Evolutionary conservation across 1,139 yeast genomes (phyloP).

Genomic region (Geotrichum histeridarum): DNA sequence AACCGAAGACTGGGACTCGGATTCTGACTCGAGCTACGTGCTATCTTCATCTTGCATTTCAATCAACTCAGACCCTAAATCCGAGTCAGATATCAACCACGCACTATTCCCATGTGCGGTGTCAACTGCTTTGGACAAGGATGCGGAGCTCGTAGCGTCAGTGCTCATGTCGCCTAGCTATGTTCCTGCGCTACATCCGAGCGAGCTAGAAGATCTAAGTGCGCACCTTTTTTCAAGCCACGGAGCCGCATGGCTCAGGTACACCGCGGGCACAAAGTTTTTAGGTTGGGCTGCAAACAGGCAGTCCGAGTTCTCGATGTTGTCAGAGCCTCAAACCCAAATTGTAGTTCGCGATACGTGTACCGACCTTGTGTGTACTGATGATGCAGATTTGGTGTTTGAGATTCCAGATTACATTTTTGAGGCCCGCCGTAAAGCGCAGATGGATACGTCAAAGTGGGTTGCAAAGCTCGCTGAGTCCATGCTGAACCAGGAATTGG

Average conservation of each 20-base stretch:
- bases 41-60: background rate
- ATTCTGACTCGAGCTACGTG: background rate
- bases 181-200: slow-evolving; percentile 23
- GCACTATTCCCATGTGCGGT: slow-evolving; percentile 27
- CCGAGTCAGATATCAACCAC: background rate
- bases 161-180: slow-evolving; percentile 31
- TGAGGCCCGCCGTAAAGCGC: slow-evolving; percentile 23
- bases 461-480: slow-evolving; percentile 29
- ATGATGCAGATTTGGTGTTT: background rate
- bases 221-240: slow-evolving; percentile 29
- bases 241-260: slow-evolving; percentile 33
- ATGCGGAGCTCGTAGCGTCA: slow-evolving; percentile 30
- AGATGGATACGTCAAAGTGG: slow-evolving; percentile 30
- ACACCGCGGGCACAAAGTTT: slow-evolving; percentile 30
- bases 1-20: background rate
- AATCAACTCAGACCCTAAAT: background rate
- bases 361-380: background rate
- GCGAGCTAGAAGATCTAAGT: slow-evolving; percentile 26
- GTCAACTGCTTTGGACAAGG: slow-evolving; percentile 24
- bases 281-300: slow-evolving; percentile 26
- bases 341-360: background rate
- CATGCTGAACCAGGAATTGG: background rate
- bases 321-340: background rate
- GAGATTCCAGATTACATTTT: background rate
- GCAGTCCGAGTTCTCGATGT: slow-evolving; percentile 5